A percentile compares a stretch with the other conserved stretches of the same genome.
Conservation (phyloP, 139 green algal species). For the Marvania coccoides region DNA sequence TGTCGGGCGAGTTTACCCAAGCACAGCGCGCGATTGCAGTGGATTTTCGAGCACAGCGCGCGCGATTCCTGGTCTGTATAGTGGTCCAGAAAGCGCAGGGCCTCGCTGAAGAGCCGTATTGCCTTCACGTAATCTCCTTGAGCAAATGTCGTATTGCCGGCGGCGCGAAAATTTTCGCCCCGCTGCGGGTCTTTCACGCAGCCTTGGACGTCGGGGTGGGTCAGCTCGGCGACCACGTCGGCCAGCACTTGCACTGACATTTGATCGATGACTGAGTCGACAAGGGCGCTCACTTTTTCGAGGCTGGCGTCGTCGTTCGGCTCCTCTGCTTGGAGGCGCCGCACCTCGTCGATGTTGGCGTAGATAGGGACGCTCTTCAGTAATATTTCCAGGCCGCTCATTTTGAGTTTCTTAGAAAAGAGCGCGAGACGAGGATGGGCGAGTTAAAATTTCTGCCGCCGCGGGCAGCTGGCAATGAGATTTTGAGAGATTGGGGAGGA, state of each 20-base stretch:
- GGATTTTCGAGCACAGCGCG: constrained; percentile 2
- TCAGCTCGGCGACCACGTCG: background rate
- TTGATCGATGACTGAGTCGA: background rate
- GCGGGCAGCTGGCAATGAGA: too few relatives aligned
- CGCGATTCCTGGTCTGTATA: background rate
- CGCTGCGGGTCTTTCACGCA: constrained; percentile 2
- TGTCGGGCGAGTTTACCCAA: background rate
- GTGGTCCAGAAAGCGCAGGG: constrained; percentile 6
- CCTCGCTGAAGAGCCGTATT: constrained; percentile 5
- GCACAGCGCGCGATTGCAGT: constrained; percentile 25
- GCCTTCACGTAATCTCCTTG: background rate
- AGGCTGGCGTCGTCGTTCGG: background rate
- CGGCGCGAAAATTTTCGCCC: background rate
- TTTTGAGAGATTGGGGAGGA: too few relatives aligned
- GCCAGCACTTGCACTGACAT: background rate
- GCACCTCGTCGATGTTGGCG: background rate
- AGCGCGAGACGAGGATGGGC: too few relatives aligned
- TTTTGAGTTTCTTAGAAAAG: too few relatives aligned
- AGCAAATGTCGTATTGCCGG: background rate
- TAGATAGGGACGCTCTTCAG: background rate
- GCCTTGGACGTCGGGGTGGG: background rate
- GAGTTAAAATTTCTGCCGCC: too few relatives aligned
- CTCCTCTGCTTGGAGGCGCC: background rate
- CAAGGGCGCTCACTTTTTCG: background rate
- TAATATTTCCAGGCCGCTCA: background rate